phyloP scores from a whole-genome alignment of 805 yeast species.

The Vanderwaltozyma polyspora region DNA sequence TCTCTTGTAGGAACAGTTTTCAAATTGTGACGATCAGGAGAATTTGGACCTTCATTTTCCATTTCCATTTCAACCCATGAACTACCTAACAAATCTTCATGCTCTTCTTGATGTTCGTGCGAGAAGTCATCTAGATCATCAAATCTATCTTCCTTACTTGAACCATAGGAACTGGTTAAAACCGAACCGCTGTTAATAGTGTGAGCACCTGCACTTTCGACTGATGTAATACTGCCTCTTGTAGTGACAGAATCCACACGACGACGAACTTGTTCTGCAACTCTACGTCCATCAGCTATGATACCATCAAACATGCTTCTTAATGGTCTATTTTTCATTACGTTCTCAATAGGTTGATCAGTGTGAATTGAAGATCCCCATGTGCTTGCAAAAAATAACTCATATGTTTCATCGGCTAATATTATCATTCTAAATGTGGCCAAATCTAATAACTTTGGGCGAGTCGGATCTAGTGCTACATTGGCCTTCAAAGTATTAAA shows the following conservation, averaged over 20 bases:
- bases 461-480: conserved; percentile 70
- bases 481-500: conserved; percentile 43
- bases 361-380: conserved; percentile 59
- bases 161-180: conserved; percentile 2
- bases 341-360: conserved; percentile 37
- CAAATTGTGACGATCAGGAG: conserved; percentile 4
- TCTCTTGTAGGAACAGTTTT: background rate
- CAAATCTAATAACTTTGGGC: conserved; percentile 61
- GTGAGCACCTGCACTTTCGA: conserved; percentile 5
- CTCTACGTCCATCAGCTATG: conserved; percentile 83
- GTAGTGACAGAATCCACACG: conserved; percentile 69
- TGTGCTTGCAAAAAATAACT: conserved; percentile 64
- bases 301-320: conserved; percentile 86
- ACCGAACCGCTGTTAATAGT: conserved; percentile 1
- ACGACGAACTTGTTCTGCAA: conserved; percentile 79
- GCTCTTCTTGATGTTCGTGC: conserved; percentile 20
- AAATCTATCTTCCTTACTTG: conserved; percentile 10
- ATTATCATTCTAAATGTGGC: conserved; percentile 93
- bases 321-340: conserved; percentile 44
- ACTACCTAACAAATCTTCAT: conserved; percentile 18
- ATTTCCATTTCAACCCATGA: conserved; percentile 21
- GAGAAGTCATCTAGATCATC: conserved; percentile 26
- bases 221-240: conserved; percentile 13
- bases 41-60: conserved; percentile 7
- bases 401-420: conserved; percentile 88